phyloP scores from a whole-genome alignment of 257 asterid genomes.

The Solanum bulbocastanum region DNA sequence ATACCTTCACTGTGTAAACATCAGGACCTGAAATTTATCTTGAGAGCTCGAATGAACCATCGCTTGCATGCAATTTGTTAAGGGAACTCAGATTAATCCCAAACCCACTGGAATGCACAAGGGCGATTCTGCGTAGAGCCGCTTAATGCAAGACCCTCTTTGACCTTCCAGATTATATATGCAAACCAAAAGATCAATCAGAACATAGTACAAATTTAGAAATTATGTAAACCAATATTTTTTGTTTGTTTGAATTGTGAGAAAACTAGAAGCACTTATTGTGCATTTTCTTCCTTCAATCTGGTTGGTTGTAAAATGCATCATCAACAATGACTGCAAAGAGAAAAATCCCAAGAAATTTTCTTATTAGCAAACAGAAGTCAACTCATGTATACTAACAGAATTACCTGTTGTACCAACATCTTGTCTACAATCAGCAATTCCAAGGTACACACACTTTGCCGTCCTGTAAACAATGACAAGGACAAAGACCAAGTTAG shows the following conservation, averaged over 20 bases:
- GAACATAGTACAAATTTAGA: slow-evolving; percentile 4
- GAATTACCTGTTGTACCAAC: background rate
- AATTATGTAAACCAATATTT: background rate
- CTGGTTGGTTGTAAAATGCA: slow-evolving; percentile 79
- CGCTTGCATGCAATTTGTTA: slow-evolving; percentile 32
- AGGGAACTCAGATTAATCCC: slow-evolving; percentile 49
- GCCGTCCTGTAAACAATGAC: background rate
- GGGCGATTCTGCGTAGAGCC: slow-evolving; percentile 62
- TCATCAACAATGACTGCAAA: slow-evolving; percentile 11
- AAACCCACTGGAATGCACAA: slow-evolving; percentile 58
- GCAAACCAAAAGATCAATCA: slow-evolving; percentile 15
- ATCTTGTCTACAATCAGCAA: background rate
- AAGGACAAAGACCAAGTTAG: background rate
- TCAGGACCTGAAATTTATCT: slow-evolving; percentile 78
- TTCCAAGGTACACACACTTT: background rate
- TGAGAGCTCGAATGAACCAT: slow-evolving; percentile 50
- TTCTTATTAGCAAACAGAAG: background rate
- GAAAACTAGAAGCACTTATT: slow-evolving; percentile 47
- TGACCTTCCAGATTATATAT: slow-evolving; percentile 36
- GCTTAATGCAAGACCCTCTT: slow-evolving; percentile 64
- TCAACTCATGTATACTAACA: background rate
- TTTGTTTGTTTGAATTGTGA: background rate
- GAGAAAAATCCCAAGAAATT: background rate
- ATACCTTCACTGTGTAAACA: slow-evolving; percentile 13
- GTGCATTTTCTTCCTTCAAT: slow-evolving; percentile 14